phyloP scores from a whole-genome alignment of 306 rosid species.

The Prunus salicina region DNA sequence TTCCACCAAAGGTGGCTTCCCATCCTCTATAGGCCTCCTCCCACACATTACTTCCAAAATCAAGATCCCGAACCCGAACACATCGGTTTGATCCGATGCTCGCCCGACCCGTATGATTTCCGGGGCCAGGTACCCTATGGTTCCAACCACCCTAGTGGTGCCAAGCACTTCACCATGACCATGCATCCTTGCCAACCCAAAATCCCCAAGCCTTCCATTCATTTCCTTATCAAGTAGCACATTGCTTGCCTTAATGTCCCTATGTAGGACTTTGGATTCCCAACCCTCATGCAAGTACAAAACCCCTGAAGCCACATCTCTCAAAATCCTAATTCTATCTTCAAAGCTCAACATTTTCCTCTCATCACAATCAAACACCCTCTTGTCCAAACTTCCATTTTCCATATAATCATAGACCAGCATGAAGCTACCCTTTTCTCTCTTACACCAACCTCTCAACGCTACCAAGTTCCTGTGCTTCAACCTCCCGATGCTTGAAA shows the following conservation, averaged over 20 bases:
- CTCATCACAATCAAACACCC: slow-evolving; percentile 54
- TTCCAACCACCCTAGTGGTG: slow-evolving; percentile 74
- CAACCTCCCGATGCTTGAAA: slow-evolving; percentile 80
- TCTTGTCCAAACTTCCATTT: slow-evolving; percentile 76
- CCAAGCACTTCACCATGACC: slow-evolving; percentile 50
- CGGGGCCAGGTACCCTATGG: slow-evolving; percentile 80
- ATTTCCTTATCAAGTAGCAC: slow-evolving; percentile 76
- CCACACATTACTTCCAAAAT: slow-evolving; percentile 84
- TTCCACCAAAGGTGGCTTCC: slow-evolving; percentile 57
- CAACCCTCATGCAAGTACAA: slow-evolving; percentile 89
- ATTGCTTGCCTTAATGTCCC: slow-evolving; percentile 91
- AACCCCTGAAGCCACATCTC: slow-evolving; percentile 66
- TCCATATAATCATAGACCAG: slow-evolving; percentile 80
- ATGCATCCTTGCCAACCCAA: slow-evolving; percentile 76
- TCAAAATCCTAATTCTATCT: slow-evolving; percentile 59
- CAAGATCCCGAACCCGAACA: slow-evolving; percentile 73
- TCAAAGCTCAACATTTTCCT: slow-evolving; percentile 40
- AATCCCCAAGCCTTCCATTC: slow-evolving; percentile 83
- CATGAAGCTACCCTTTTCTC: slow-evolving; percentile 57
- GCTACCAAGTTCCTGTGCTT: slow-evolving; percentile 74
- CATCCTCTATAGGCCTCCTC: slow-evolving; percentile 76
- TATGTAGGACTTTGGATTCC: slow-evolving; percentile 71
- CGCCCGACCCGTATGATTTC: slow-evolving; percentile 64
- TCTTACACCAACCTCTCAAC: slow-evolving; percentile 84
- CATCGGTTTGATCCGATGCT: slow-evolving; percentile 69